Evolutionary conservation across 2,329 filamentous ascomycete species (phyloP).

Genomic region (Scedosporium boydii): DNA sequence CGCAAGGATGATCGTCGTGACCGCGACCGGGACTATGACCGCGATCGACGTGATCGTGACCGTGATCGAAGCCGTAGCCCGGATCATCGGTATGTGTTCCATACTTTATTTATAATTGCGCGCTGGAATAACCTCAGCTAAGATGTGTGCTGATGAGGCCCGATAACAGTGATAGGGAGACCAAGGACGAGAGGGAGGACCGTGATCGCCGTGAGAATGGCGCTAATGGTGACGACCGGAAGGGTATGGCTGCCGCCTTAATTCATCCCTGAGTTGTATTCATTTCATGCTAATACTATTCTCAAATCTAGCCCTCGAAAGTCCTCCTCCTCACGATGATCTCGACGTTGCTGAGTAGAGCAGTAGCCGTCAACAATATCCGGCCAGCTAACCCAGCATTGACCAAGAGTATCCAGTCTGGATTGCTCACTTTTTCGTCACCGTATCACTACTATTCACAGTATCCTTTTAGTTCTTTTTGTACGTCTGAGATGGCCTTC

Average conservation of each 20-base stretch:
- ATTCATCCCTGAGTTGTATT: constrained; percentile 9
- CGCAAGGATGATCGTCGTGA: constrained; percentile 81
- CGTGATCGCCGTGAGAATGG: constrained; percentile 67
- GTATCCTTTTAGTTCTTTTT: background rate
- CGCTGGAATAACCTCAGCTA: background rate
- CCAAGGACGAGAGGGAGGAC: constrained; percentile 59
- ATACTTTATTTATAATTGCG: background rate
- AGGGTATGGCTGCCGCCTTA: constrained; percentile 36
- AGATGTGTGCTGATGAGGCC: constrained; percentile 19
- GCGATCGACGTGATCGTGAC: constrained; percentile 64
- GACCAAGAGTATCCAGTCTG: background rate
- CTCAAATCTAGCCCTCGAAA: constrained; percentile 48
- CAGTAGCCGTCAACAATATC: background rate
- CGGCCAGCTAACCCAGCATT: background rate
- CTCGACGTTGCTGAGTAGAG: constrained; percentile 81
- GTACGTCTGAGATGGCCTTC: background rate
- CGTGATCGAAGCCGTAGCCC: constrained; percentile 69
- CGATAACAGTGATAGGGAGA: constrained; percentile 38
- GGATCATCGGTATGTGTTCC: constrained; percentile 41
- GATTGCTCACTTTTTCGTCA: background rate
- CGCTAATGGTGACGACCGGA: constrained; percentile 80
- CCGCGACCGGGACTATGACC: constrained; percentile 69
- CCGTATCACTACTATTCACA: background rate
- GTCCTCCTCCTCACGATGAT: constrained; percentile 82
- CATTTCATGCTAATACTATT: constrained; percentile 5